Base-by-base conservation (phyloP, 352 stramenopile species). In the Phytopythium vexans region DNA sequence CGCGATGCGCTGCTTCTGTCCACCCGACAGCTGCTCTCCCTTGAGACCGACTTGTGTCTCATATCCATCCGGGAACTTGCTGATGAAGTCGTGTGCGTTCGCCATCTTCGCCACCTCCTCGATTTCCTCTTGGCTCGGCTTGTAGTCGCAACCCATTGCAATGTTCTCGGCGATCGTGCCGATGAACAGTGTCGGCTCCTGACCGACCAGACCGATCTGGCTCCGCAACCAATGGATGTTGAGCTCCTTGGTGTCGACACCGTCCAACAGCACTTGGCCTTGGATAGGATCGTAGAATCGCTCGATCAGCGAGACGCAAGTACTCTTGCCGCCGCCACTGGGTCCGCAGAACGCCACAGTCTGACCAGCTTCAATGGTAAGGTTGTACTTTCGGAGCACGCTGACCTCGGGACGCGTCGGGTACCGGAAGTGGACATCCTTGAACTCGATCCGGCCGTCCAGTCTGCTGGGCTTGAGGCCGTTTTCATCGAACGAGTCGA, bases 71-170 rank as follows among this genome's bases (percentile, higher is more conserved):
- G 92, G 76, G 42, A 98, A 96, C 11, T n/a, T 73, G 48, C 3
- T 70, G 74, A 98, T 97, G 61, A 98, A 98, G 51, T 86, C 73
- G 68, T 97, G 76, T 0, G 90, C 92, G 67, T 97, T n/a, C n/a
- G n/a, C n/a, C n/a, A n/a, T n/a, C n/a, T n/a, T 55, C 15, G 98
- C 52, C 34, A 99, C 66, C 35, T 98, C 86, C 34, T 84, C 52
- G 69, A 99, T 94, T 7, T 85, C 98, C 21, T 95, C 96, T 39
- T 86, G 69, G 60, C 98, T 94, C 2, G 92, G 83, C 21, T 98
- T 86, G 49, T 76, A 76, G 9, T 95, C 96, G 31, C 95, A 73
- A 16, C 97, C 75, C 44, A 98, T 74, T 6, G 98, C 95, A 35
- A 92, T 86, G 52, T 99, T 98, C 58, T 88, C 79, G 74, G 98